Conservation (phyloP, 768 basidiomycete genomes). For the Tricholoma terreum region DNA sequence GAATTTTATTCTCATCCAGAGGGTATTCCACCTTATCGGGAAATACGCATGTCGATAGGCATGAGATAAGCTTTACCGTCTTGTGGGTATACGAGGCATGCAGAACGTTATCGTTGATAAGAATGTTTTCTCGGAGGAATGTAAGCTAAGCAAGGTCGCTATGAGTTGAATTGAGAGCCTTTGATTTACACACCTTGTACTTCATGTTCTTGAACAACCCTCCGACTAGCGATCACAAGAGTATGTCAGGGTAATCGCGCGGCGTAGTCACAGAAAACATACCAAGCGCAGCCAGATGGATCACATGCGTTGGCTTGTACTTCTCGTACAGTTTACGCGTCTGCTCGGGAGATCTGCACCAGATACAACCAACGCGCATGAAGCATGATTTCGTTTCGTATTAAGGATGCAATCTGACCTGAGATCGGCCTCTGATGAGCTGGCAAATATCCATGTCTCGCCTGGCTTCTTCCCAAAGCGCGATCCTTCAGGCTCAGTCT, state of each 20-base stretch:
- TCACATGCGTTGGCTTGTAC: constrained; percentile 93
- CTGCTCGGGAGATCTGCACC: constrained; percentile 60
- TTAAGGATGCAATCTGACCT: constrained; percentile 42
- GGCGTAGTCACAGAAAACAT: constrained; percentile 19
- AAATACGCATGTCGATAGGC: constrained; percentile 96
- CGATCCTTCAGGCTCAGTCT: constrained; percentile 74
- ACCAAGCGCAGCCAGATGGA: constrained; percentile 94
- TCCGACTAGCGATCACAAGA: constrained; percentile 56
- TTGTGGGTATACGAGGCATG: constrained; percentile 66
- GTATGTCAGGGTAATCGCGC: background rate
- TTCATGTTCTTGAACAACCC: constrained; percentile 96
- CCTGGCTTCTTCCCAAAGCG: constrained; percentile 71
- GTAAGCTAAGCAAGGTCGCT: constrained; percentile 52
- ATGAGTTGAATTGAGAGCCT: background rate
- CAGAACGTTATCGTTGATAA: constrained; percentile 95
- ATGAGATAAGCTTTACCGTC: constrained; percentile 83
- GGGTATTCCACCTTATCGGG: constrained; percentile 95
- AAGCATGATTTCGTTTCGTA: background rate
- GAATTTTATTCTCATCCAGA: constrained; percentile 89
- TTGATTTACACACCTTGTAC: constrained; percentile 59
- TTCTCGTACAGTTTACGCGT: constrained; percentile 79
- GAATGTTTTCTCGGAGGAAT: constrained; percentile 90
- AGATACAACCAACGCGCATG: background rate
- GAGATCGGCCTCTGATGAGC: constrained; percentile 79
- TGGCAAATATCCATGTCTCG: constrained; percentile 86